Evolutionary conservation across 2,329 filamentous ascomycete genomes (phyloP).

Genomic region (Teratosphaeriaceae sp.): DNA sequence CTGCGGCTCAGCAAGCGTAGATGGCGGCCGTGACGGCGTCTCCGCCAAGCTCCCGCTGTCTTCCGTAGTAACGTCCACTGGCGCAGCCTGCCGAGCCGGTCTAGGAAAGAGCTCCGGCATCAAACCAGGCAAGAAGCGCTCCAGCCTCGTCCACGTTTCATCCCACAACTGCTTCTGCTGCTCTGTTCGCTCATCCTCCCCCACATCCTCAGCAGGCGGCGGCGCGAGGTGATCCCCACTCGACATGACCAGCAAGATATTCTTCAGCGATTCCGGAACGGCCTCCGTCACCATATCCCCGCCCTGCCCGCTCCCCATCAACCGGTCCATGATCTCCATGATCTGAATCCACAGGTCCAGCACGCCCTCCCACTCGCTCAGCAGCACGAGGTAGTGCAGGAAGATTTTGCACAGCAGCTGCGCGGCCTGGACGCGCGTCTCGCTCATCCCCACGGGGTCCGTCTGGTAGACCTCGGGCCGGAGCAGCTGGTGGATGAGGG

Average conservation of each 20-base stretch:
- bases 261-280: constrained; percentile 91
- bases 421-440: constrained; percentile 85
- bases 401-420: constrained; percentile 94
- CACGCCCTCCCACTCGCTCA: constrained; percentile 83
- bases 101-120: constrained; percentile 55
- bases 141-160: constrained; percentile 55
- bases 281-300: constrained; percentile 71
- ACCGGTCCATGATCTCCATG: constrained; percentile 80
- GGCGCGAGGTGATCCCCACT: constrained; percentile 78
- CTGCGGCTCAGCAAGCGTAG: constrained; percentile 6
- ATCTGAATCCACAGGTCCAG: constrained; percentile 88
- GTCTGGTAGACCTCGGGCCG: constrained; percentile 93
- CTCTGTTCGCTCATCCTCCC: constrained; percentile 25
- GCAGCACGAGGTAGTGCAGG: constrained; percentile 79
- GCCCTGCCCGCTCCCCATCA: constrained; percentile 93
- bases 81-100: constrained; percentile 23
- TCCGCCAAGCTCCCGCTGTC: neutral
- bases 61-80: neutral
- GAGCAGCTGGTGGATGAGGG: constrained; percentile 75
- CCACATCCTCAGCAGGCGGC: constrained; percentile 35
- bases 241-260: constrained; percentile 91
- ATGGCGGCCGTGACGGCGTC: constrained; percentile 2
- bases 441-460: constrained; percentile 88
- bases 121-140: constrained; percentile 54
- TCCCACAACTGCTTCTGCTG: constrained; percentile 51